These are phyloP conservation scores for Podosphaera xanthii DNA, from an alignment of 2,329 filamentous ascomycete genomes.

Conservation along the genomic window DNA sequence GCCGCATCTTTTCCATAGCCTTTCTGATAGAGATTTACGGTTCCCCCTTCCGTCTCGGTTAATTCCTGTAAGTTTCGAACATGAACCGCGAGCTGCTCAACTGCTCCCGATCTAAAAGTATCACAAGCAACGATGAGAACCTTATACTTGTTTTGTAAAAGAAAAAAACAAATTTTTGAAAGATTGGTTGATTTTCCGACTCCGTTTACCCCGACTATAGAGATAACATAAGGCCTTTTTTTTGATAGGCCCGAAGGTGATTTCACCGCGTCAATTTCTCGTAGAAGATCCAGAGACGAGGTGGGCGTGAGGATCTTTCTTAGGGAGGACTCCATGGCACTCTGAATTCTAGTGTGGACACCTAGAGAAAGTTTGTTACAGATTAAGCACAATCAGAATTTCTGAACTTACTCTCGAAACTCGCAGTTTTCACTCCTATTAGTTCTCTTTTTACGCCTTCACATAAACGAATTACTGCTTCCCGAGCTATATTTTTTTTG, in stretches of 20 bases:
- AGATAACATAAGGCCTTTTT: conserved; percentile 79
- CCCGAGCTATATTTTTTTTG: conserved; percentile 86
- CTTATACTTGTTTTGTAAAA: conserved; percentile 90
- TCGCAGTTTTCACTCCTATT: conserved; percentile 73
- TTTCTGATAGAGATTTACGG: conserved; percentile 84
- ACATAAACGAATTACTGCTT: conserved; percentile 78
- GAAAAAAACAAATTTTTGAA: conserved; percentile 93
- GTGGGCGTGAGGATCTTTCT: conserved; percentile 92
- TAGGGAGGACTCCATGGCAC: conserved; percentile 77
- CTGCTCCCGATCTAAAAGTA: conserved; percentile 89
- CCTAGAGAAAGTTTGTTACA: conserved; percentile 19
- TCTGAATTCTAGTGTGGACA: conserved; percentile 60
- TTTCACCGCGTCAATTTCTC: conserved; percentile 67
- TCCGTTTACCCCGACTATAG: conserved; percentile 93
- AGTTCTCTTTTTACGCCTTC: conserved; percentile 80
- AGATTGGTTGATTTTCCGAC: conserved; percentile 96
- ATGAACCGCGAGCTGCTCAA: conserved; percentile 90
- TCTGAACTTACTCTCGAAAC: conserved; percentile 44
- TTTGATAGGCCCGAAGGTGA: conserved; percentile 39
- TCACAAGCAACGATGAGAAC: conserved; percentile 87
- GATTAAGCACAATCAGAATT: background rate
- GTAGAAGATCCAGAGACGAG: conserved; percentile 77
- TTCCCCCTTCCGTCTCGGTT: conserved; percentile 57
- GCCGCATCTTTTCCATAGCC: conserved; percentile 97
- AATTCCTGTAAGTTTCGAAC: conserved; percentile 85